Evolutionary conservation across 305 asterid species (phyloP).

Genomic region (Fraxinus greggii): DNA sequence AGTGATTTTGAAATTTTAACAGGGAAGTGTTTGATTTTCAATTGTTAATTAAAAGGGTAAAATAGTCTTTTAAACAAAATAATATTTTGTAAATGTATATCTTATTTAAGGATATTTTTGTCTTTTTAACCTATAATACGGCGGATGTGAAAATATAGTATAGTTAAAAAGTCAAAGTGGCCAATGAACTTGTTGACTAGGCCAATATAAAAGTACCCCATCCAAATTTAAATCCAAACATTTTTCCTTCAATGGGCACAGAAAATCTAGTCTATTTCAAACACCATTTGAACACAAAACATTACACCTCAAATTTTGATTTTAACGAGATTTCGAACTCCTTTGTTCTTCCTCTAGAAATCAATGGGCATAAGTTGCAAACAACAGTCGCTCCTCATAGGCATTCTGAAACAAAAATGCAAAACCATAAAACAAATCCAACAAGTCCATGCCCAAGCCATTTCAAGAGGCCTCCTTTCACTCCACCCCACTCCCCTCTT

Average conservation of each 20-base stretch:
- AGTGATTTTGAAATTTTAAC: too few species aligned
- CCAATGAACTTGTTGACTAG: too few species aligned
- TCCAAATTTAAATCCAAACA: background rate
- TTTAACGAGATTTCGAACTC: background rate
- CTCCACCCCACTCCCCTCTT: conserved; percentile 42
- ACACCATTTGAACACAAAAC: background rate
- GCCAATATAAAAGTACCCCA: too few species aligned
- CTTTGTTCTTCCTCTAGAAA: background rate
- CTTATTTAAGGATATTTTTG: too few species aligned
- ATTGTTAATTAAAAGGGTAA: too few species aligned
- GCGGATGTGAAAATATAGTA: too few species aligned
- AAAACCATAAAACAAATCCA: conserved; percentile 47
- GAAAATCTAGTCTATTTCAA: too few species aligned
- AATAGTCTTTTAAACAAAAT: too few species aligned
- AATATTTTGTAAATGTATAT: too few species aligned
- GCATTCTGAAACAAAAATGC: conserved; percentile 44
- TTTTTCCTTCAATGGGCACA: background rate
- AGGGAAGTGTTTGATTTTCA: too few species aligned
- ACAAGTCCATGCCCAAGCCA: conserved; percentile 75
- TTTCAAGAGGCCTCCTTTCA: conserved; percentile 50
- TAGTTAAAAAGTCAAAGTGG: too few species aligned
- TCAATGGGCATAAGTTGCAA: conserved; percentile 34
- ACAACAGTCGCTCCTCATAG: conserved; percentile 40
- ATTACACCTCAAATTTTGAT: background rate
- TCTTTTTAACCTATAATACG: too few species aligned